These are phyloP conservation scores for Podospora pseudopauciseta DNA, from an alignment of 495 filamentous ascomycete species.

Conservation along the genomic window DNA sequence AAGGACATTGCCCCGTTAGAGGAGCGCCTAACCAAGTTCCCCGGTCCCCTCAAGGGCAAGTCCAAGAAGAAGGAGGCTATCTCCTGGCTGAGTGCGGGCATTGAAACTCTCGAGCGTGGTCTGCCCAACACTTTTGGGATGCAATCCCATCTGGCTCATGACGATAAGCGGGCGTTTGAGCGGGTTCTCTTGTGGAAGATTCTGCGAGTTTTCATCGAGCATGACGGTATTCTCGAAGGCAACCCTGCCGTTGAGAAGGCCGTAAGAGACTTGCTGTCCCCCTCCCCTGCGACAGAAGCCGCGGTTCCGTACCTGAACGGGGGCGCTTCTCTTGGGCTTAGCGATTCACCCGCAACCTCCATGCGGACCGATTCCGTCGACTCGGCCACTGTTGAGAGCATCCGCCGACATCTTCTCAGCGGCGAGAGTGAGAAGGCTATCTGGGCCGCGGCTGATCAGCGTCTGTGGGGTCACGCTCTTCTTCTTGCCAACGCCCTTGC, in stretches of 20 bases:
- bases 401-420: slow-evolving; percentile 66
- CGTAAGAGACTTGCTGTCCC: slow-evolving; percentile 69
- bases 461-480: slow-evolving; percentile 95
- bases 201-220: slow-evolving; percentile 71
- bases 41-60: slow-evolving; percentile 83
- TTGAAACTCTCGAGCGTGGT: slow-evolving; percentile 64
- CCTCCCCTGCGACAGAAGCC: slow-evolving; percentile 33
- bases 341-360: slow-evolving; percentile 21
- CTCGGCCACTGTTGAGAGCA: slow-evolving; percentile 59
- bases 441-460: slow-evolving; percentile 90
- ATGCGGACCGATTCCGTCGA: slow-evolving; percentile 60
- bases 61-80: slow-evolving; percentile 92
- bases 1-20: slow-evolving; percentile 65
- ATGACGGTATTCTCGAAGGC: slow-evolving; percentile 80
- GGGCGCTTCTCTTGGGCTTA: slow-evolving; percentile 24
- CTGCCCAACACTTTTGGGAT: slow-evolving; percentile 47
- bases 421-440: slow-evolving; percentile 90
- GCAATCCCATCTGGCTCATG: slow-evolving; percentile 41
- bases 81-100: slow-evolving; percentile 73
- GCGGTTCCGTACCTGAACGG: slow-evolving; percentile 37
- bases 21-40: slow-evolving; percentile 74
- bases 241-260: slow-evolving; percentile 67
- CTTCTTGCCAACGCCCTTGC: slow-evolving; percentile 79
- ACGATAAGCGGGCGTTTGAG: slow-evolving; percentile 71
- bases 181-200: slow-evolving; percentile 86